A percentile compares a stretch with the other conserved stretches of the same genome.
phyloP scores from a whole-genome alignment of 768 basidiomycete species.

The Lactarius indigo region DNA sequence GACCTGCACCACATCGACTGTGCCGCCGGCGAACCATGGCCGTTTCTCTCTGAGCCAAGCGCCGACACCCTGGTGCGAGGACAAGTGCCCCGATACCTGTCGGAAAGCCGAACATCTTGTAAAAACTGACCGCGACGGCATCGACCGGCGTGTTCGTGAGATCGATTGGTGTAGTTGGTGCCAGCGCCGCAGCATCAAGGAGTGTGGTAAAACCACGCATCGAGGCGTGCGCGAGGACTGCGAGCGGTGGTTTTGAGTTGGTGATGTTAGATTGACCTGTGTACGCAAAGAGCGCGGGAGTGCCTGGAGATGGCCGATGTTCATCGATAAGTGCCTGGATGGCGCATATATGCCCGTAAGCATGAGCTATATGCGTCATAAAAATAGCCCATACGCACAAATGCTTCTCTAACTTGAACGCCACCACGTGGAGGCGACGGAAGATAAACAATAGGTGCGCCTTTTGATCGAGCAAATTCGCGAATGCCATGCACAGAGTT shows the following conservation, averaged over 20 bases:
- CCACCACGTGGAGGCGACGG: constrained; percentile 62
- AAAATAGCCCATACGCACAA: constrained; percentile 41
- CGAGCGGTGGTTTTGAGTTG: constrained; percentile 67
- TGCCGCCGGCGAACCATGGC: constrained; percentile 85
- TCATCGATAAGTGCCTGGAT: constrained; percentile 52
- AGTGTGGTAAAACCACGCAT: constrained; percentile 69
- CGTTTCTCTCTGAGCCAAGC: constrained; percentile 57
- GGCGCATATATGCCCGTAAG: background rate
- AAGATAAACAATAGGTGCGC: constrained; percentile 61
- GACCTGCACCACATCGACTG: constrained; percentile 79
- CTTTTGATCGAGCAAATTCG: constrained; percentile 56
- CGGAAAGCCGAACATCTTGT: constrained; percentile 89
- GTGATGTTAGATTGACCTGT: constrained; percentile 83
- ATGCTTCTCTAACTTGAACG: constrained; percentile 52
- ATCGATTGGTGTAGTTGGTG: constrained; percentile 66
- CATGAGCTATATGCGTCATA: constrained; percentile 9
- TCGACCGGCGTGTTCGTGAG: constrained; percentile 66
- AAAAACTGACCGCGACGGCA: constrained; percentile 80
- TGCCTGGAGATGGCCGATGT: constrained; percentile 45
- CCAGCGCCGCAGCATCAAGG: constrained; percentile 81
- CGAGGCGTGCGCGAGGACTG: constrained; percentile 59
- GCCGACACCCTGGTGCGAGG: constrained; percentile 43
- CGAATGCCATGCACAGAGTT: constrained; percentile 84
- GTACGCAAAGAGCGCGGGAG: constrained; percentile 65
- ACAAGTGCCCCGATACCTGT: constrained; percentile 81